Conservation (phyloP, 306 rosid species). For the Dryas alaskensis region DNA sequence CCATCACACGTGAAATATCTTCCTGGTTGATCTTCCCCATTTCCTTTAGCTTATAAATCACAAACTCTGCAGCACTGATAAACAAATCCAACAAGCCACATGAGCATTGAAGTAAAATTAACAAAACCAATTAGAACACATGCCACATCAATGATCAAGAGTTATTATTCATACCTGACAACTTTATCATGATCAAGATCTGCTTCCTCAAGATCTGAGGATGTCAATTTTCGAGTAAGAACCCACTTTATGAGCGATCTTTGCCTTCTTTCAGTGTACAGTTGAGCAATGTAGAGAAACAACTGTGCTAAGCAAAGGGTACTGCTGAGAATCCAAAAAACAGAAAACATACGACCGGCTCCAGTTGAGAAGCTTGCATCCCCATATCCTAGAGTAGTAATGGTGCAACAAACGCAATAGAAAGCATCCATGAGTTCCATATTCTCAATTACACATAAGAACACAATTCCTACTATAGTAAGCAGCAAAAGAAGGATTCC, state of each 20-base stretch:
- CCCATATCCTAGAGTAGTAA: constrained; percentile 85
- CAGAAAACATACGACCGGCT: constrained; percentile 65
- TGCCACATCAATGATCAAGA: too few species aligned
- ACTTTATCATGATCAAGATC: constrained; percentile 75
- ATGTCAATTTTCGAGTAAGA: constrained; percentile 50
- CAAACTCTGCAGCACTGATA: constrained; percentile 66
- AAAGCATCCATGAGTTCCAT: constrained; percentile 58
- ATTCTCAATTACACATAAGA: constrained; percentile 50
- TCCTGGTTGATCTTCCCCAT: constrained; percentile 71
- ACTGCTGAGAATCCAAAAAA: constrained; percentile 76
- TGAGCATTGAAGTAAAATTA: background rate
- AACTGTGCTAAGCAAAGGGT: constrained; percentile 76
- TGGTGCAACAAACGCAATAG: constrained; percentile 79
- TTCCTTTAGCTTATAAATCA: constrained; percentile 76
- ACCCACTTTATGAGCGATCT: constrained; percentile 50
- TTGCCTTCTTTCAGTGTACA: constrained; percentile 63
- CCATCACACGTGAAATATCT: constrained; percentile 58
- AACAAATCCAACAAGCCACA: background rate
- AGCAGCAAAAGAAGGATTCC: constrained; percentile 40
- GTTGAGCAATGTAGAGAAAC: constrained; percentile 71
- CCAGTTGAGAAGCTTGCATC: constrained; percentile 72
- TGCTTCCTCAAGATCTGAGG: constrained; percentile 69
- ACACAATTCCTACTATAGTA: constrained; percentile 45
- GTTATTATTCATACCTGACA: constrained; percentile 46
- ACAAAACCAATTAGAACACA: too few species aligned